Conservation (phyloP, 768 basidiomycete genomes). For the Wakefieldia striispora region DNA sequence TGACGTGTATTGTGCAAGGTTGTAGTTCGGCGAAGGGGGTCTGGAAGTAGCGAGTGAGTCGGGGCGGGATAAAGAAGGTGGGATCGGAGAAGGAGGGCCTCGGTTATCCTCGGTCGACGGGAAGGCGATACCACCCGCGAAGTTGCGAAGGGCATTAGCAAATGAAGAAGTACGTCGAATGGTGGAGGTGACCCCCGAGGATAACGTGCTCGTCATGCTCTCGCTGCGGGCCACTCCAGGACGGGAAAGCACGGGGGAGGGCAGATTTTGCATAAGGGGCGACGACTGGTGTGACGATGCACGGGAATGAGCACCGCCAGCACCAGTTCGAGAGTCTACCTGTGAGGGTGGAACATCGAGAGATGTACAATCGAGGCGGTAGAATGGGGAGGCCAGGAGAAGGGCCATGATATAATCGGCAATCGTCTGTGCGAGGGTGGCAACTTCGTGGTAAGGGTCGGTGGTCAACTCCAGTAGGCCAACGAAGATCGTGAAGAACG, state of each 20-base stretch:
- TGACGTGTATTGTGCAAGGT: slow-evolving; percentile 71
- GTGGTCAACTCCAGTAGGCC: slow-evolving; percentile 86
- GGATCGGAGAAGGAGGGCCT: slow-evolving; percentile 35
- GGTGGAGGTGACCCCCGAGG: slow-evolving; percentile 63
- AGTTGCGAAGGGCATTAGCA: slow-evolving; percentile 67
- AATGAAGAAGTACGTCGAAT: slow-evolving; percentile 78
- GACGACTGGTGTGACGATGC: slow-evolving; percentile 53
- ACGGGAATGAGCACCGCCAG: slow-evolving; percentile 37
- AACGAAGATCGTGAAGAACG: slow-evolving; percentile 91
- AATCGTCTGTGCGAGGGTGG: slow-evolving; percentile 85
- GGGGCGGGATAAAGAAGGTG: slow-evolving; percentile 19
- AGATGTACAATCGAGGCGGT: slow-evolving; percentile 65
- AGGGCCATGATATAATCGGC: slow-evolving; percentile 92
- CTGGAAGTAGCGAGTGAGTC: slow-evolving; percentile 48
- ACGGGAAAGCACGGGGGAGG: slow-evolving; percentile 47
- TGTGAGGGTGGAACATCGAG: slow-evolving; percentile 49
- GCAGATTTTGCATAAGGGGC: slow-evolving; percentile 40
- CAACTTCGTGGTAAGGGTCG: slow-evolving; percentile 92
- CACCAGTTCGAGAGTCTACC: slow-evolving; percentile 33
- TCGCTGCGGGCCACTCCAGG: slow-evolving; percentile 57
- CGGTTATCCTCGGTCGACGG: slow-evolving; percentile 58
- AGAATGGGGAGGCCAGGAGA: slow-evolving; percentile 86
- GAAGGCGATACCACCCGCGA: slow-evolving; percentile 71
- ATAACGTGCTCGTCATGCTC: slow-evolving; percentile 58
- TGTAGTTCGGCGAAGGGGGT: slow-evolving; percentile 78